Evolutionary conservation across 345 rosid species (phyloP).

Genomic region (Populus tremula): DNA sequence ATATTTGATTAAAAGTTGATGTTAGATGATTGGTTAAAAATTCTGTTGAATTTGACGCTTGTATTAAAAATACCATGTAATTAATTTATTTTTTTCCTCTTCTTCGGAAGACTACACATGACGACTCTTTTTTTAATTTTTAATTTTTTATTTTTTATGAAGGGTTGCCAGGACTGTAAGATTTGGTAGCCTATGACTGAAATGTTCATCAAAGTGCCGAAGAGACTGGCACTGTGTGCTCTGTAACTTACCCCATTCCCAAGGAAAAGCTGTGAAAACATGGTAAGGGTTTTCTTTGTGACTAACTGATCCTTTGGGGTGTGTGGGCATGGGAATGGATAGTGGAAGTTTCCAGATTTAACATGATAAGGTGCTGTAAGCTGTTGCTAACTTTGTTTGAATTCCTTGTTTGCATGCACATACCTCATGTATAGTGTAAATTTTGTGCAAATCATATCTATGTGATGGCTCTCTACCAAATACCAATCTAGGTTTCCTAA

Average conservation of each 20-base stretch:
- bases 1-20: no score
- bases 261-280: slow-evolving; percentile 60
- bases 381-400: not conserved
- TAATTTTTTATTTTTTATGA: slow-evolving; percentile 18
- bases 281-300: slow-evolving; percentile 42
- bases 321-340: not conserved
- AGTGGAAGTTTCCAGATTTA: not conserved
- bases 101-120: not conserved
- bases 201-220: slow-evolving; percentile 57
- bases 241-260: slow-evolving; percentile 80
- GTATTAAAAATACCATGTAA: no score
- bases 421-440: not conserved
- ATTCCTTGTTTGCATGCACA: not conserved
- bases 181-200: slow-evolving; percentile 88
- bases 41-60: no score
- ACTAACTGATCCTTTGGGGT: not conserved
- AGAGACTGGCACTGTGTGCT: slow-evolving; percentile 71
- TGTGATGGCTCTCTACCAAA: not conserved
- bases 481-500: not conserved
- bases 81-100: not conserved
- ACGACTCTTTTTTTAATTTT: not conserved
- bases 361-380: not conserved
- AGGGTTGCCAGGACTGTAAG: slow-evolving; percentile 93
- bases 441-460: not conserved
- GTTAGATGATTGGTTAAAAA: no score